Percentiles rank a stretch among this genome's conserved stretches.
Conservation (phyloP, 2,329 filamentous ascomycete genomes). For the Calonectria naviculata region DNA sequence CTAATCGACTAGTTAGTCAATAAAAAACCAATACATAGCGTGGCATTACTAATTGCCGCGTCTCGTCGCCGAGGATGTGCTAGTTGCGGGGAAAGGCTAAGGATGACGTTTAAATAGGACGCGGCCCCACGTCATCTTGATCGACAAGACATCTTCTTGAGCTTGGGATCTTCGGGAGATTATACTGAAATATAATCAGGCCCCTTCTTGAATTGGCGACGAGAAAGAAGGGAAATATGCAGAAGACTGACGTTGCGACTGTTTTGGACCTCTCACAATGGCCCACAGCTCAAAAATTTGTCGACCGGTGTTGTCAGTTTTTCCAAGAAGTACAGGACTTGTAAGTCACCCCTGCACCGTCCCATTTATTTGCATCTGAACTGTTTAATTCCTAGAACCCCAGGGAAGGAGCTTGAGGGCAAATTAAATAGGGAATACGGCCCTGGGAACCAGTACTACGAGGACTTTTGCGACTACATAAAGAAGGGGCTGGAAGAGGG, state of each 20-base stretch:
- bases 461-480: background rate
- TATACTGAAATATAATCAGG: too few species aligned
- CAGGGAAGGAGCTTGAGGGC: background rate
- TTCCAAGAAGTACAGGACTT: background rate
- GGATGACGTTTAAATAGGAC: too few species aligned
- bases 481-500: background rate
- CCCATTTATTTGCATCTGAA: too few species aligned
- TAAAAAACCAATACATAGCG: too few species aligned
- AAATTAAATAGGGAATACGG: background rate
- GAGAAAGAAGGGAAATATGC: background rate
- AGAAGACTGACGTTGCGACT: background rate
- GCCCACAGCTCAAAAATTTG: background rate
- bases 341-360: background rate
- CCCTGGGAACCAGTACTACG: background rate
- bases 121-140: too few species aligned
- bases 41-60: too few species aligned
- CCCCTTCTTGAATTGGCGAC: too few species aligned
- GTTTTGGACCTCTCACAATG: background rate
- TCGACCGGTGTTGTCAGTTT: background rate
- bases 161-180: too few species aligned
- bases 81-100: too few species aligned
- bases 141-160: too few species aligned
- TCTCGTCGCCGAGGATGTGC: too few species aligned
- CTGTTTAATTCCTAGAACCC: background rate
- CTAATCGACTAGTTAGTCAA: too few species aligned